Base-by-base conservation (phyloP, 148 eudicot species). In the Polygonum maritimum region DNA sequence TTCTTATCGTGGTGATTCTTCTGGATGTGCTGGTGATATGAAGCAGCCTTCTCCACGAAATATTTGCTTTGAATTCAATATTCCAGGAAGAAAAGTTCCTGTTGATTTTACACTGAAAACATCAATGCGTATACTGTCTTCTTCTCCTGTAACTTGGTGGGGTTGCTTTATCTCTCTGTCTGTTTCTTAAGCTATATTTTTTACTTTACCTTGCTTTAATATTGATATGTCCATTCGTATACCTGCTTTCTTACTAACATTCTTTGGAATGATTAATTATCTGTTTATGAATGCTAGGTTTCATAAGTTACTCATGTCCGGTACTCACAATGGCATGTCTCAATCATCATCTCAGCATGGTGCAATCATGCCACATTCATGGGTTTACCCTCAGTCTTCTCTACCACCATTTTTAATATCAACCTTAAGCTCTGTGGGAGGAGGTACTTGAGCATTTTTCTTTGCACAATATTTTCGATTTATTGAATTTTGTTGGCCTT, bases 301-400 rank as follows among this genome's bases (percentile, higher is more conserved):
- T 82, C 93, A 94, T 76, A 89, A 89, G 83, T 83, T 89, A 77
- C 83, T 88, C 69, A 79, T 86, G 75, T 78, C 87, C 81, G 84
- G 90, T 72, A 78, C 84, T 58, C 83, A 75, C 81, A 82, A 76
- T 76, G 83, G 85, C 65, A 71, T 84, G 76, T 60, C 86, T 77
- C 81, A 83, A 51, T 76, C 74, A 69, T 71, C 83, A 47, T 78
- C 78, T 77, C 83, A 76, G 73, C 65, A 63, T 72, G 70, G 79
- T 78, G 78, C 87, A n/a, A 39, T 62, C 48, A 67, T 47, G 21
- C 39, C 63, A 65, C 81, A 85, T 79, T 92, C 98, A 9, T 96
- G 99, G 99, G 87, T 92, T 74, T 88, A 92, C 75, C 99, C 99
- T 19, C 97, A 96, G 76, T 89, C 98, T 78, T 85, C 91, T 80